A percentile compares a stretch with the other conserved stretches of the same genome.
These are phyloP conservation scores for Raddia guianensis DNA, from an alignment of 176 grass and related monocot species.

Conservation along the genomic window DNA sequence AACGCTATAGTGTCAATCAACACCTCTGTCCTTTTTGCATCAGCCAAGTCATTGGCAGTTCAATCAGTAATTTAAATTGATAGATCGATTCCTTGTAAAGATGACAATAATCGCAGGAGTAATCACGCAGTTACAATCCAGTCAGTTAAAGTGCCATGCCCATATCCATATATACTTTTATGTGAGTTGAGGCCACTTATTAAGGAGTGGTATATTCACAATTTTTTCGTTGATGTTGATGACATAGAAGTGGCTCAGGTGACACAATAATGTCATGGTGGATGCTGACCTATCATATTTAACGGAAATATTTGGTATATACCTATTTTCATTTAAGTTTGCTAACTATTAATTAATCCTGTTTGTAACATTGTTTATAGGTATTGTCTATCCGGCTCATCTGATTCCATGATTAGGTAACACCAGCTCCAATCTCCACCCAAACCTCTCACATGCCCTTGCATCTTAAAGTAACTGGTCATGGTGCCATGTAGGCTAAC, in stretches of 20 bases:
- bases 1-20: slow-evolving; percentile 9
- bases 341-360: slow-evolving; percentile 1
- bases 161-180: slow-evolving; percentile 2
- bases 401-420: slow-evolving; percentile 99
- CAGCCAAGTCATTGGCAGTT: neutral
- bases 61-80: neutral
- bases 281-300: slow-evolving; percentile 6
- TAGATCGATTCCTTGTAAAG: neutral
- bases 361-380: slow-evolving; percentile 52
- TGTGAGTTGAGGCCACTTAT: neutral
- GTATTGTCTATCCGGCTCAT: slow-evolving; percentile 92
- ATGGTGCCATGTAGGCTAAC: neutral
- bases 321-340: slow-evolving; percentile 14
- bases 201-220: too few species aligned
- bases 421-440: neutral
- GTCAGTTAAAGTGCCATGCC: neutral
- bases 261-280: neutral
- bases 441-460: neutral
- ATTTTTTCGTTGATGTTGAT: neutral
- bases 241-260: neutral
- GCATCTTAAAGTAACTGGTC: neutral
- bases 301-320: neutral
- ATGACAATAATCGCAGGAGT: too few species aligned
- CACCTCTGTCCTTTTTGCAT: neutral
- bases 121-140: neutral